Evolutionary conservation across 2,329 filamentous ascomycete genomes (phyloP).

Genomic region (Dryadomyces sulphureus): DNA sequence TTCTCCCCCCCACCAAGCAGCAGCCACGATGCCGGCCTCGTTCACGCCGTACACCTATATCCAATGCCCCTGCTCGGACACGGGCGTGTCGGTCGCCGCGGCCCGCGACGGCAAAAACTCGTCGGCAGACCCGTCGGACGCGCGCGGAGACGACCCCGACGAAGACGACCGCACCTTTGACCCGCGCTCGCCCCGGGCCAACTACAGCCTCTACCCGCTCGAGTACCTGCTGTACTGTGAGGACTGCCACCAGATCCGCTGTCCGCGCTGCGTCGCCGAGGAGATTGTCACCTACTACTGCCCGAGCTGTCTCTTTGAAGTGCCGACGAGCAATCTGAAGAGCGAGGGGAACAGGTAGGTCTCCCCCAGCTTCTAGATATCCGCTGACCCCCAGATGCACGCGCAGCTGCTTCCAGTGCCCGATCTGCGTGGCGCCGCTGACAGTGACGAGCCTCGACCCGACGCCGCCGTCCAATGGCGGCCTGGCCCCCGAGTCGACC

Average conservation of each 20-base stretch:
- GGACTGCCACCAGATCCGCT: slow-evolving; percentile 92
- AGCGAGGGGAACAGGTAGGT: slow-evolving; percentile 80
- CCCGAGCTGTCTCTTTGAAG: slow-evolving; percentile 89
- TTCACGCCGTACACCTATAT: slow-evolving; percentile 50
- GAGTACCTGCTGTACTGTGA: slow-evolving; percentile 94
- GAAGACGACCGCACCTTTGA: slow-evolving; percentile 74
- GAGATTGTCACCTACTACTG: slow-evolving; percentile 95
- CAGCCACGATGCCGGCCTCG: slow-evolving; percentile 26
- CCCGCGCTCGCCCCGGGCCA: slow-evolving; percentile 67
- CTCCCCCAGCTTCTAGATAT: neutral
- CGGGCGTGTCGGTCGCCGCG: slow-evolving; percentile 25
- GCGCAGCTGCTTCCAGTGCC: slow-evolving; percentile 90
- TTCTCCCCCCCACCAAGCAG: neutral
- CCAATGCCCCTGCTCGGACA: slow-evolving; percentile 49
- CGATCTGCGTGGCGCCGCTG: slow-evolving; percentile 70
- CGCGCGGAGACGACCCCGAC: slow-evolving; percentile 30
- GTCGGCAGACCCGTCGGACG: slow-evolving; percentile 5
- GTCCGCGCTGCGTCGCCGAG: slow-evolving; percentile 78
- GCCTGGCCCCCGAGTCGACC: slow-evolving; percentile 27
- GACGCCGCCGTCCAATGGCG: slow-evolving; percentile 27
- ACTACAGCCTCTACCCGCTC: slow-evolving; percentile 83
- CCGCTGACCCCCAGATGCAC: slow-evolving; percentile 53
- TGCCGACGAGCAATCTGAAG: slow-evolving; percentile 82
- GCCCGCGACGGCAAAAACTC: slow-evolving; percentile 13
- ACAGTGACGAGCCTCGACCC: slow-evolving; percentile 55